Evolutionary conservation across 2,329 filamentous ascomycete genomes (phyloP), one percentile per base, ranked within the genome.

Genomic region (Rhytidhysteron rufulum): DNA sequence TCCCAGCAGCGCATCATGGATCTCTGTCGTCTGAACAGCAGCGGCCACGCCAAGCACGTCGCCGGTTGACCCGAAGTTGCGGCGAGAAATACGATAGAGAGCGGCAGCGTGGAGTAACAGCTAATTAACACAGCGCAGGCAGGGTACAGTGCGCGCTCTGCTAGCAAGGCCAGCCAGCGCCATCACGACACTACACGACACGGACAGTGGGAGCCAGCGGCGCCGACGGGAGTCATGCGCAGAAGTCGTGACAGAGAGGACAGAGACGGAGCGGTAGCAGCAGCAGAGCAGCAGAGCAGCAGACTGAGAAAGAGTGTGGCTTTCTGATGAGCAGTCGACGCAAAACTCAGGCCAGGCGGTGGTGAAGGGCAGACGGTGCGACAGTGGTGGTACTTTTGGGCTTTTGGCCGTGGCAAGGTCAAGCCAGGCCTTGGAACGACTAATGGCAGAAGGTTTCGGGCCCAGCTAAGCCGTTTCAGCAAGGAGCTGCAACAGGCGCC

Each of bases 381-480:
- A 27, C 24, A 27, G 24, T 27, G 24, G 24, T 27, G 24, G 24
- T 27, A 27, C 24, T 27, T 27, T 7, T 13, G 13, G 24, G 8
- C 8, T 8, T 13, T 7, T 35, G 18, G 19, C 31, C n/a, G 6
- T 20, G 6, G 19, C 17, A 4, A 17, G 31, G 31, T 17, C 15
- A 7, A 11, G 31, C n/a, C 17, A 13, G 4, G 15, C 31, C 11
- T 18, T 27, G 8, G 8, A 27, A 13, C 13, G n/a, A 33, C 10
- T 19, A 15, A 33, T 18, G 15, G 18, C 15, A 17, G n/a, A 18
- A 13, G 31, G 15, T 33, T 13, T 13, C n/a, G n/a, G 17, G 31
- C 18, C 16, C 31, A 33, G 19, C 33, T 13, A 35, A 10, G 33
- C 33, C 33, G 33, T 35, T 35, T 35, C 33, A 35, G 20, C 33